A percentile compares a stretch with the other conserved stretches of the same genome.
Evolutionary conservation across 768 basidiomycete species (phyloP).

Genomic region (Kwoniella bestiolae): DNA sequence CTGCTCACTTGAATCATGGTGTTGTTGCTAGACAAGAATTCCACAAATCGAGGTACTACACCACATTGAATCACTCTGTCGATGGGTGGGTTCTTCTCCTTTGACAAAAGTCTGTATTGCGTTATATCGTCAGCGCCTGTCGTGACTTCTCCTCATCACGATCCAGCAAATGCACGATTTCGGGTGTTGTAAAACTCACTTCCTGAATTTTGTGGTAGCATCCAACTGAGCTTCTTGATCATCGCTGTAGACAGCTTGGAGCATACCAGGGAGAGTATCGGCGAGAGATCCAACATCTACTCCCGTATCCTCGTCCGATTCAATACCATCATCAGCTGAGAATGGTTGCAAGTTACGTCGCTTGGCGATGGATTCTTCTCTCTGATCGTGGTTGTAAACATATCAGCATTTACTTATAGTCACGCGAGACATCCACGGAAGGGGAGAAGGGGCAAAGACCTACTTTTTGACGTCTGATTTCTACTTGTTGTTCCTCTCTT

Average conservation of each 20-base stretch:
- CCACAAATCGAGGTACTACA: conserved; percentile 94
- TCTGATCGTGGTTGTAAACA: conserved; percentile 48
- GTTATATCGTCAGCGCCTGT: conserved; percentile 8
- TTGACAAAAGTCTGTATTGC: conserved; percentile 71
- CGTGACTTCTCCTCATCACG: background rate
- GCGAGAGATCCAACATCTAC: conserved; percentile 68
- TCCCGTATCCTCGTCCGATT: conserved; percentile 80
- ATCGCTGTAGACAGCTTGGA: conserved; percentile 87
- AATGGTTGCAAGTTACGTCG: conserved; percentile 87
- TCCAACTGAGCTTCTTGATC: conserved; percentile 90
- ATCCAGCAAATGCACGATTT: background rate
- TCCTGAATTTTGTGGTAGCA: conserved; percentile 97
- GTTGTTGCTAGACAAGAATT: conserved; percentile 72
- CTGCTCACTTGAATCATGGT: conserved; percentile 61
- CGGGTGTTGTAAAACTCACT: conserved; percentile 57
- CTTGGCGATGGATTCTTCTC: conserved; percentile 98
- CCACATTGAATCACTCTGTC: conserved; percentile 95
- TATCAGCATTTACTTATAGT: background rate
- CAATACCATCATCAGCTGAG: conserved; percentile 61
- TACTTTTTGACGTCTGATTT: conserved; percentile 92
- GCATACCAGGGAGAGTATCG: conserved; percentile 75
- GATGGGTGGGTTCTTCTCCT: conserved; percentile 99
- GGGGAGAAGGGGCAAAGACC: conserved; percentile 14
- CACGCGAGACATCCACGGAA: conserved; percentile 8
- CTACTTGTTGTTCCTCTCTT: conserved; percentile 97